These are phyloP conservation scores for Globisporangium sylvaticum DNA, from an alignment of 352 stramenopile genomes.

Conservation along the genomic window DNA sequence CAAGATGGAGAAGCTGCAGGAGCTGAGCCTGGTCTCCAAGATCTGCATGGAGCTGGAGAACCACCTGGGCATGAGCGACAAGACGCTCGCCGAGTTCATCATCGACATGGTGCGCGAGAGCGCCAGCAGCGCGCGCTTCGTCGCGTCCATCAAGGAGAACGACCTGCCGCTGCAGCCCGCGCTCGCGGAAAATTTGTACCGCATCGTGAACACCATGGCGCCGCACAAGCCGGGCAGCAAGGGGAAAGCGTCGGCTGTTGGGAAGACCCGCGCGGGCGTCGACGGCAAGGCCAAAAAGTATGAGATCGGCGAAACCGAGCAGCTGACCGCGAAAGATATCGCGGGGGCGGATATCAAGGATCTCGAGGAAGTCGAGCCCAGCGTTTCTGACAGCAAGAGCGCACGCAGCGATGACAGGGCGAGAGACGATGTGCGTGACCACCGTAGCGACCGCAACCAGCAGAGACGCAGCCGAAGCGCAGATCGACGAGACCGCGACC, in stretches of 20 bases:
- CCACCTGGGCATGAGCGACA: constrained; percentile 93
- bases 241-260: not conserved
- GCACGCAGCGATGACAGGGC: not conserved
- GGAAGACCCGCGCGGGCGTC: constrained; percentile 3
- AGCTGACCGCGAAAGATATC: constrained; percentile 70
- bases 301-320: constrained; percentile 53
- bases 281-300: constrained; percentile 22
- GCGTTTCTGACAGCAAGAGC: constrained; percentile 1
- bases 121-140: constrained; percentile 55
- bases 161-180: constrained; percentile 57
- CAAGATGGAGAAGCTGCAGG: constrained; percentile 85
- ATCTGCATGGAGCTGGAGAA: constrained; percentile 88
- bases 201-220: constrained; percentile 81
- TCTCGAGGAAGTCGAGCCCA: constrained; percentile 13
- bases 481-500: constrained; percentile 25
- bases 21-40: constrained; percentile 87
- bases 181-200: constrained; percentile 73
- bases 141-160: constrained; percentile 54
- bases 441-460: not conserved
- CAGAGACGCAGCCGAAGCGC: constrained; percentile 14
- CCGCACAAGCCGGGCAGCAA: constrained; percentile 31
- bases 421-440: not conserved
- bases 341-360: constrained; percentile 29
- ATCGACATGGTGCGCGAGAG: constrained; percentile 87
- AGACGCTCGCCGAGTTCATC: constrained; percentile 96